phyloP scores from a whole-genome alignment of 2,329 filamentous ascomycete species.

The Karstenula rhodostoma region DNA sequence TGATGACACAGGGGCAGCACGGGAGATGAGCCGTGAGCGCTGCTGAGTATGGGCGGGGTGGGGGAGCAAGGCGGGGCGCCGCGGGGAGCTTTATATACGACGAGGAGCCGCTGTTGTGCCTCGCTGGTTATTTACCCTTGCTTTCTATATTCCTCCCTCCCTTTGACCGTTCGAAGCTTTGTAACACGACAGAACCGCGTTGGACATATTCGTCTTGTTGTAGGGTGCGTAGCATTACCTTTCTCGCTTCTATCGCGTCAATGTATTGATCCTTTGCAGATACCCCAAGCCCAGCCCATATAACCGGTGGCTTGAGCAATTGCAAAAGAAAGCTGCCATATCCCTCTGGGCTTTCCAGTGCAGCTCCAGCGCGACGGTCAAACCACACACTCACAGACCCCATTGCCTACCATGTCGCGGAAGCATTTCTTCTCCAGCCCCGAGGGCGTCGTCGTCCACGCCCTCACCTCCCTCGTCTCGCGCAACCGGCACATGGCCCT shows the following conservation, averaged over 20 bases:
- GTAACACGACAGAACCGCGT: background rate
- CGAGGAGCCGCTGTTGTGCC: constrained; percentile 19
- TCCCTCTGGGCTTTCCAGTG: background rate
- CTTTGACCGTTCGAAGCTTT: background rate
- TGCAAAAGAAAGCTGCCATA: background rate
- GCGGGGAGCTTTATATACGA: constrained; percentile 37
- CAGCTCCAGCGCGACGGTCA: background rate
- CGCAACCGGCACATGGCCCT: constrained; percentile 55
- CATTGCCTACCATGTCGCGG: constrained; percentile 55
- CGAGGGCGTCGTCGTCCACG: constrained; percentile 59
- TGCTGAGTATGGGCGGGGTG: constrained; percentile 12
- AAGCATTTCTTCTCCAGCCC: constrained; percentile 64
- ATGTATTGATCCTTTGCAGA: constrained; percentile 5
- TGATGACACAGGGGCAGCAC: constrained; percentile 8
- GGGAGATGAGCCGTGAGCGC: background rate
- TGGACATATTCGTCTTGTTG: background rate
- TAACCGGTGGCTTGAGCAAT: constrained; percentile 11
- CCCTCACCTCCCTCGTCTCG: constrained; percentile 57
- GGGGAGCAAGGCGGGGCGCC: constrained; percentile 32
- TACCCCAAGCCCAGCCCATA: constrained; percentile 9
- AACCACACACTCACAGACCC: background rate
- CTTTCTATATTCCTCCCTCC: background rate
- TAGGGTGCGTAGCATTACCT: background rate
- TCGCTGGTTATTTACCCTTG: constrained; percentile 9
- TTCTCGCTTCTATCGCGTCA: background rate